Conservation (phyloP, 441 rosid genomes). For the Populus hybrid region DNA sequence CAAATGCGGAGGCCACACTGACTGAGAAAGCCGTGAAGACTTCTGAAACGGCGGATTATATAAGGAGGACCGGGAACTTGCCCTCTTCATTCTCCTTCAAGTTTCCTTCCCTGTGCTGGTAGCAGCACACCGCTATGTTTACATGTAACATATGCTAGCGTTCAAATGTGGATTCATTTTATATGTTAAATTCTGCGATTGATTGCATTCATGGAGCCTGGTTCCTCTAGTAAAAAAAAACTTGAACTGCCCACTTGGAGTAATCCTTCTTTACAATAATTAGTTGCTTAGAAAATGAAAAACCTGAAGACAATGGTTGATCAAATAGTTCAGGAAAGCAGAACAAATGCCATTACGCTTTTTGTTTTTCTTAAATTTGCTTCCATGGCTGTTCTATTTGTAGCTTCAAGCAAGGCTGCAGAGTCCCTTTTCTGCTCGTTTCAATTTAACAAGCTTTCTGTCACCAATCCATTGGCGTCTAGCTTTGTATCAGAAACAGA, state of each 20-base stretch:
- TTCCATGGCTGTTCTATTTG: not conserved
- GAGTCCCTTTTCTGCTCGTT: not conserved
- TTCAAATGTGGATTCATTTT: slow-evolving; percentile 1
- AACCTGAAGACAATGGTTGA: not conserved
- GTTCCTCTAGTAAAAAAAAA: slow-evolving; percentile 1
- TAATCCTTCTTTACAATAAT: not conserved
- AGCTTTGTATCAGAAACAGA: not conserved
- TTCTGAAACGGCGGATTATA: slow-evolving; percentile 77
- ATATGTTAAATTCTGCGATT: slow-evolving; percentile 12
- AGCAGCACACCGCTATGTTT: slow-evolving; percentile 22
- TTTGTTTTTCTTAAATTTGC: not conserved
- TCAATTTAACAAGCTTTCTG: not conserved
- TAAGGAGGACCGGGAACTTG: slow-evolving; percentile 81
- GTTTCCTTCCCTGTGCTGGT: slow-evolving; percentile 84
- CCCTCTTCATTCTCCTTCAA: slow-evolving; percentile 75
- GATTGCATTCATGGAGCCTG: slow-evolving; percentile 2
- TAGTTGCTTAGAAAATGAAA: not conserved
- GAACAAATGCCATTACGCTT: not conserved
- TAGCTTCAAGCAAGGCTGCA: not conserved
- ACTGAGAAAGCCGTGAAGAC: slow-evolving; percentile 71
- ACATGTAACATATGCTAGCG: slow-evolving; percentile 8
- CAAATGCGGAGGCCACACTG: slow-evolving; percentile 75
- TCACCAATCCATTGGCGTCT: not conserved
- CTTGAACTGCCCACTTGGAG: not conserved
- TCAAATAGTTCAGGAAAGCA: not conserved